A percentile compares a stretch with the other conserved stretches of the same genome.
phyloP scores from a whole-genome alignment of 345 rosid genomes.

The Melastoma malabathricum region DNA sequence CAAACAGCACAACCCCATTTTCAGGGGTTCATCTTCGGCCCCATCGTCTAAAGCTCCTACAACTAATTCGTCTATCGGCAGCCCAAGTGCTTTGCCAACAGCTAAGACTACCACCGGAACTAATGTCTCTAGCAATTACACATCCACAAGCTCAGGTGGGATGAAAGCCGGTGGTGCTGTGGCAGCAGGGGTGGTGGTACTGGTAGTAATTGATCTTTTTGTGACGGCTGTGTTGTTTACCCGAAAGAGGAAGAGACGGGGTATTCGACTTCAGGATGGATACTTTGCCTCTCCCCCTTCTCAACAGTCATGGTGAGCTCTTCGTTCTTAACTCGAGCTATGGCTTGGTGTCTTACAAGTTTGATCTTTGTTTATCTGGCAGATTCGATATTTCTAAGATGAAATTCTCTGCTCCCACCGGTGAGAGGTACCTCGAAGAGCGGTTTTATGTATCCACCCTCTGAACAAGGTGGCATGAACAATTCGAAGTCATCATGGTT shows the following conservation, averaged over 20 bases:
- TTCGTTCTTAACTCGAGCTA: constrained; percentile 3
- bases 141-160: constrained; percentile 24
- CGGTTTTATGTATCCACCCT: constrained; percentile 41
- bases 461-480: constrained; percentile 59
- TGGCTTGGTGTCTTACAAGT: neutral
- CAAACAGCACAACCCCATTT: constrained; percentile 19
- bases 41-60: constrained; percentile 40
- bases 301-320: constrained; percentile 68
- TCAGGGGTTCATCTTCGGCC: constrained; percentile 13
- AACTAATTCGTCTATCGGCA: constrained; percentile 19
- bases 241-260: constrained; percentile 47
- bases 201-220: constrained; percentile 49
- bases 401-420: constrained; percentile 34
- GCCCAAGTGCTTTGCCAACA: constrained; percentile 32
- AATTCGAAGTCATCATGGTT: constrained; percentile 68
- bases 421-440: constrained; percentile 38
- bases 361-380: constrained; percentile 11
- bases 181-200: constrained; percentile 48
- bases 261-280: constrained; percentile 25
- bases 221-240: constrained; percentile 59
- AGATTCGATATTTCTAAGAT: constrained; percentile 55
- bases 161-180: constrained; percentile 43
- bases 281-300: constrained; percentile 78
- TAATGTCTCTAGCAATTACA: constrained; percentile 19
- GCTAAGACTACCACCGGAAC: constrained; percentile 43